A percentile compares a stretch with the other conserved stretches of the same genome.
Evolutionary conservation across 108 stramenopile species (phyloP).

Genomic region (Pseudonitzschia multistriata): DNA sequence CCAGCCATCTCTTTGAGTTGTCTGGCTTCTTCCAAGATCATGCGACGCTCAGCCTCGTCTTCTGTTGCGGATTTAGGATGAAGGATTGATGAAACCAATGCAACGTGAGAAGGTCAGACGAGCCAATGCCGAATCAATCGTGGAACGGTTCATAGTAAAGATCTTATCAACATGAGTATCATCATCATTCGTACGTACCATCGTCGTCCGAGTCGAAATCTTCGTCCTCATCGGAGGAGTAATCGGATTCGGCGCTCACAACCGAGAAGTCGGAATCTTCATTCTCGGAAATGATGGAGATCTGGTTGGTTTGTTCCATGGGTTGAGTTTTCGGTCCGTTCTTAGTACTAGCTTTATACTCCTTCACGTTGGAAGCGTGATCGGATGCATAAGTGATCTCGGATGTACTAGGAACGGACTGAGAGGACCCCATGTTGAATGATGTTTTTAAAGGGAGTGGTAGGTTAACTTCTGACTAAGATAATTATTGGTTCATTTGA

Average conservation of each 20-base stretch:
- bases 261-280: slow-evolving; percentile 17
- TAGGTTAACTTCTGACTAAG: slow-evolving; percentile 39
- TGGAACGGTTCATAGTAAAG: slow-evolving; percentile 1
- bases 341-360: slow-evolving; percentile 33
- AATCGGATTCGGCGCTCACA: background rate
- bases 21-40: slow-evolving; percentile 63
- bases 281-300: slow-evolving; percentile 31
- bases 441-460: slow-evolving; percentile 16
- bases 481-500: slow-evolving; percentile 11
- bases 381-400: slow-evolving; percentile 32
- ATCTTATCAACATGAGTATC: too few species aligned
- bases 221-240: slow-evolving; percentile 42
- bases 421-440: slow-evolving; percentile 45
- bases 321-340: slow-evolving; percentile 48
- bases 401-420: slow-evolving; percentile 45
- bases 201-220: slow-evolving; percentile 34
- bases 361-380: slow-evolving; percentile 15
- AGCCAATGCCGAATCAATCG: slow-evolving; percentile 1
- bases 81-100: background rate
- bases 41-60: slow-evolving; percentile 52
- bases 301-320: slow-evolving; percentile 16
- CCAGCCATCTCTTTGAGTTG: slow-evolving; percentile 57
- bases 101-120: background rate
- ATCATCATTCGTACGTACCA: slow-evolving; percentile 43
- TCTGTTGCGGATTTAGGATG: slow-evolving; percentile 13